Evolutionary conservation across 768 basidiomycete species (phyloP).

Genomic region (Tephrocybe rancida): DNA sequence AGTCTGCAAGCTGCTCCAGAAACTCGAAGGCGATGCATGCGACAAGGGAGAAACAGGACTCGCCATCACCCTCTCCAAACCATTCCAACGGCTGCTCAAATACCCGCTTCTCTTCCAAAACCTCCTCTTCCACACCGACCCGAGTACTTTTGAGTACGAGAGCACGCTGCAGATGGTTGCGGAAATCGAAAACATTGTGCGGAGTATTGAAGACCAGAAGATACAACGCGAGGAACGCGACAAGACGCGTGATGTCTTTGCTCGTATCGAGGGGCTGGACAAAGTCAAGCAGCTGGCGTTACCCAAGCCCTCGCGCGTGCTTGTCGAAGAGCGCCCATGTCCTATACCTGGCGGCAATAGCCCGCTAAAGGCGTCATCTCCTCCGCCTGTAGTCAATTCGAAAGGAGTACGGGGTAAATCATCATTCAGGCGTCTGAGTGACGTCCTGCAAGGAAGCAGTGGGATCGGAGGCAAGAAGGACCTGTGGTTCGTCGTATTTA

Average conservation of each 20-base stretch:
- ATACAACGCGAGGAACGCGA: slow-evolving; percentile 95
- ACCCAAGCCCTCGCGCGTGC: slow-evolving; percentile 86
- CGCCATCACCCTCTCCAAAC: slow-evolving; percentile 94
- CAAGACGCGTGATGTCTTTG: slow-evolving; percentile 92
- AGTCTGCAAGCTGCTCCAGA: slow-evolving; percentile 72
- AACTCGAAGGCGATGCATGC: slow-evolving; percentile 76
- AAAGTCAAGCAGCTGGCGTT: slow-evolving; percentile 90
- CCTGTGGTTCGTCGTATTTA: slow-evolving; percentile 93
- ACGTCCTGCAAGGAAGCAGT: slow-evolving; percentile 68
- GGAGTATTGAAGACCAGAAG: slow-evolving; percentile 98
- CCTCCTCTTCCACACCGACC: slow-evolving; percentile 94
- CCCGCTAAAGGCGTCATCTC: slow-evolving; percentile 38
- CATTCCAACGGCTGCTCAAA: slow-evolving; percentile 95
- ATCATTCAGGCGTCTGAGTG: slow-evolving; percentile 87
- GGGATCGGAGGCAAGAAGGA: slow-evolving; percentile 76
- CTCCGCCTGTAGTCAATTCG: slow-evolving; percentile 44
- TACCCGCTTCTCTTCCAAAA: slow-evolving; percentile 98
- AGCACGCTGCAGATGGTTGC: slow-evolving; percentile 95
- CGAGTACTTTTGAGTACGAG: slow-evolving; percentile 97
- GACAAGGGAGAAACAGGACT: slow-evolving; percentile 94
- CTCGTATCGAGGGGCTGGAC: slow-evolving; percentile 94
- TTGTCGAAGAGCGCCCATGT: slow-evolving; percentile 79
- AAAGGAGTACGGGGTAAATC: slow-evolving; percentile 80
- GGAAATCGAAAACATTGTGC: slow-evolving; percentile 94
- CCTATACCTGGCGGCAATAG: slow-evolving; percentile 31